A percentile compares a stretch with the other conserved stretches of the same genome.
These are phyloP conservation scores for Neopestalotiopsis sp. DNA, from an alignment of 2,329 filamentous ascomycete species.

Conservation along the genomic window DNA sequence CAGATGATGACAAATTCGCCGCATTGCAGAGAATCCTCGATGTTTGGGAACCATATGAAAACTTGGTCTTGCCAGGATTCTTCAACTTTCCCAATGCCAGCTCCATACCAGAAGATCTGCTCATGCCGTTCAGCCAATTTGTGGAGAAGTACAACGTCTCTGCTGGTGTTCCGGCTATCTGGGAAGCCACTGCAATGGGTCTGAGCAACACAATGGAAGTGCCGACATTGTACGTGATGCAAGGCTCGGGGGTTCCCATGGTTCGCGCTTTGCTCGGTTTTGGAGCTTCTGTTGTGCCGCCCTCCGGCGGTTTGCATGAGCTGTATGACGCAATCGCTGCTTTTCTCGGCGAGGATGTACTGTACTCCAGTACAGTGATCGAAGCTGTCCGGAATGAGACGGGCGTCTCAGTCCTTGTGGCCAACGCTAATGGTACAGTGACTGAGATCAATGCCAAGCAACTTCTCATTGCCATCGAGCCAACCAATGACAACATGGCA, in stretches of 20 bases:
- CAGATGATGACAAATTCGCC: conserved; percentile 3
- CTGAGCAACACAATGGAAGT: conserved; percentile 47
- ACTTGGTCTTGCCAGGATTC: conserved; percentile 24
- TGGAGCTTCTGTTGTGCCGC: conserved; percentile 36
- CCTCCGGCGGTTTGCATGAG: conserved; percentile 42
- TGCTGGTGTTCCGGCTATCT: conserved; percentile 45
- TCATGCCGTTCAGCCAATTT: conserved; percentile 53
- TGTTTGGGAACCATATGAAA: conserved; percentile 28
- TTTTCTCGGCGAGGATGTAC: conserved; percentile 40
- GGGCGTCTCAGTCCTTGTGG: conserved; percentile 31
- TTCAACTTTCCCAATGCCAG: conserved; percentile 40
- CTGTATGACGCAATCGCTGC: conserved; percentile 42
- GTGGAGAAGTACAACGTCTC: conserved; percentile 50
- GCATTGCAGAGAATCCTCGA: conserved; percentile 22
- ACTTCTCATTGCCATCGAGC: conserved; percentile 42
- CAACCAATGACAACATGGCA: conserved; percentile 35
- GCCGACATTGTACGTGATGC: conserved; percentile 51
- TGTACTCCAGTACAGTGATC: conserved; percentile 41
- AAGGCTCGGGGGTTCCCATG: conserved; percentile 39
- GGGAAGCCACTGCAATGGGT: conserved; percentile 44
- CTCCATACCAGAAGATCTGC: conserved; percentile 48
- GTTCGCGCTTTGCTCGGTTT: conserved; percentile 29
- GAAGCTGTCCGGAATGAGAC: conserved; percentile 34
- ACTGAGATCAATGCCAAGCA: conserved; percentile 36
- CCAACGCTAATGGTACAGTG: conserved; percentile 20